Base-by-base conservation (phyloP, 257 asterid species). In the Voacanga thouarsii region DNA sequence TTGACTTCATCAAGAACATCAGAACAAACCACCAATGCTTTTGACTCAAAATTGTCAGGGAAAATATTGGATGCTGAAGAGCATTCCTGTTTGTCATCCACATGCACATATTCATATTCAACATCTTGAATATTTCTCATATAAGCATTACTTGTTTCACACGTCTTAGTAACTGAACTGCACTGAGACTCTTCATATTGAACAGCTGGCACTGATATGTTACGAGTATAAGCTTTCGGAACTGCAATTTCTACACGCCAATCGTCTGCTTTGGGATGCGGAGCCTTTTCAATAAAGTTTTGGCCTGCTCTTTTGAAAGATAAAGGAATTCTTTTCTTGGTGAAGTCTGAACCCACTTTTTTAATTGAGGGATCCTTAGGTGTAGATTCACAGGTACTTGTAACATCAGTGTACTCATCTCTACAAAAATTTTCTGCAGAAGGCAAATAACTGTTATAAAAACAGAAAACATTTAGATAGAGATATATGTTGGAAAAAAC, bases 231-330 rank as follows among this genome's bases (percentile, higher is more conserved):
- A 61, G 68, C 78, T 83, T 85, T 91, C 61, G 97, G 99, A 82
- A 92, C 81, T 75, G 96, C 94, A 81, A 90, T 86, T 79, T 94
- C 98, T 80, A 94, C 83, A 78, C 82, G 89, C 98, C 97, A 92
- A 77, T 91, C 93, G 81, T 75, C 87, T 81, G 89, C 80, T 77
- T 80, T 89, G 24, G 96, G 85, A 67, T 81, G 84, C 78, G 79
- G 93, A 87, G 89, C 82, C 77, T 89, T 92, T 69, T 90, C 97
- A 53, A 63, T 67, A 77, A 75, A 85, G 76, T 83, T 86, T 79
- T 86, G 87, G 70, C 86, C 90, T 51, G 87, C 47, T 80, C 82
- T 89, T 84, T 90, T 87, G 76, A 90, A 86, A 82, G 96, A 85
- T 72, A 85, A 84, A 73, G 94, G 94, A 82, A 81, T 80, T 83